phyloP scores from a whole-genome alignment of 2,329 filamentous ascomycete species.

The Aspergillus pseudotamarii region DNA sequence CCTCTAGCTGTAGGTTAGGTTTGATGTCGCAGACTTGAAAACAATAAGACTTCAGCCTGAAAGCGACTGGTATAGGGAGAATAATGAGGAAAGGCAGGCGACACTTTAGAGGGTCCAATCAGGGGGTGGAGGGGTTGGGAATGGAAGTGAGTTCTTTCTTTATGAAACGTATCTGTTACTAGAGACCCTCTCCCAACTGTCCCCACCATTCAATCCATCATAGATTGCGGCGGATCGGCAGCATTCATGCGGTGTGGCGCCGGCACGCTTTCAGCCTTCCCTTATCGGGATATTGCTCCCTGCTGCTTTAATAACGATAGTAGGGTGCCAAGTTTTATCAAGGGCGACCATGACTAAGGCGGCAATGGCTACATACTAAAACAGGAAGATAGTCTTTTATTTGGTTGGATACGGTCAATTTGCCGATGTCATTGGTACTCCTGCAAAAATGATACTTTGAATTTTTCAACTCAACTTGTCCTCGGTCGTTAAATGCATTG shows the following conservation, averaged over 20 bases:
- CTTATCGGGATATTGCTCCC: background rate
- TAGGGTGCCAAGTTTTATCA: background rate
- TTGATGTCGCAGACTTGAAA: slow-evolving; percentile 13
- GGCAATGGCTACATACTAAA: background rate
- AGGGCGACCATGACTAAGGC: background rate
- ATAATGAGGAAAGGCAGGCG: background rate
- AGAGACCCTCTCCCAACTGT: slow-evolving; percentile 12
- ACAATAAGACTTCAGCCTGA: slow-evolving; percentile 13
- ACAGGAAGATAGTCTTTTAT: background rate
- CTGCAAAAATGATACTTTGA: background rate
- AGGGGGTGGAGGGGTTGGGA: slow-evolving; percentile 3
- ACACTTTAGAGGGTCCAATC: slow-evolving; percentile 3
- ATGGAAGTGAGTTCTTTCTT: slow-evolving; percentile 16
- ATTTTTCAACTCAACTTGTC: background rate
- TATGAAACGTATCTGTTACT: slow-evolving; percentile 28
- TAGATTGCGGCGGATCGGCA: slow-evolving; percentile 8
- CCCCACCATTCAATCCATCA: slow-evolving; percentile 21
- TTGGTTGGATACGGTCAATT: background rate
- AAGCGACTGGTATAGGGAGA: background rate
- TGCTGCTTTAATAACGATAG: background rate
- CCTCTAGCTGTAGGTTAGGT: slow-evolving; percentile 27
- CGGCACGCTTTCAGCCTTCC: background rate
- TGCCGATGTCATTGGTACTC: slow-evolving; percentile 1
- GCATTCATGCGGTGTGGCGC: slow-evolving; percentile 6
- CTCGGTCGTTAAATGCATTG: background rate